Percentiles rank a stretch among this genome's conserved stretches.
phyloP scores from a whole-genome alignment of 768 basidiomycete genomes.

The Peribolospora kevripleyi region DNA sequence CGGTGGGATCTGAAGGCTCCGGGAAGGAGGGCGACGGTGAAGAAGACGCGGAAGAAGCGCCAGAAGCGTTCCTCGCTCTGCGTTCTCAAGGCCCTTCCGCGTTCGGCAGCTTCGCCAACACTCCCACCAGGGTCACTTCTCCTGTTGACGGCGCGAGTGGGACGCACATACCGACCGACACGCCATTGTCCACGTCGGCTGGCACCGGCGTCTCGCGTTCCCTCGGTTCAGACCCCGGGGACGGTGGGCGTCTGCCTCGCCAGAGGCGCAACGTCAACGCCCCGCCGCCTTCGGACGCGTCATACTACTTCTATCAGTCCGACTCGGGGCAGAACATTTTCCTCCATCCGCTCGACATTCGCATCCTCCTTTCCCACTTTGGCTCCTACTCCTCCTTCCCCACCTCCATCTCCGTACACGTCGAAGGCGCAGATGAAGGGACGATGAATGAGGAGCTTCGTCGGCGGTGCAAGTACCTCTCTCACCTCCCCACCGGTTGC shows the following conservation, averaged over 20 bases:
- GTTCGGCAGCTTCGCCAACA: too few species aligned
- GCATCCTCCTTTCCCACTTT: conserved; percentile 66
- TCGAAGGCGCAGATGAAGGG: conserved; percentile 29
- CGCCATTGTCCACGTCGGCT: not conserved
- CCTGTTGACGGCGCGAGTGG: too few species aligned
- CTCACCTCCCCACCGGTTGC: conserved; percentile 68
- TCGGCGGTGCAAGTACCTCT: conserved; percentile 84
- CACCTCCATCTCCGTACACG: conserved; percentile 48
- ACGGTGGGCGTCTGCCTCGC: not conserved
- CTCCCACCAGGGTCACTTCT: too few species aligned
- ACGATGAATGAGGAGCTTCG: conserved; percentile 70
- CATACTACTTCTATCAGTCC: conserved; percentile 91
- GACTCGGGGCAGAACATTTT: conserved; percentile 73
- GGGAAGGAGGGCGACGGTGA: too few species aligned
- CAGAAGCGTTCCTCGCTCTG: conserved; percentile 11
- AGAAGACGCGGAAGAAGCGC: conserved; percentile 2
- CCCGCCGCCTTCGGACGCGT: conserved; percentile 55
- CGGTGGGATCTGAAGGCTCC: too few species aligned
- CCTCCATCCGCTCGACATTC: conserved; percentile 87
- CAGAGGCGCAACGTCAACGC: conserved; percentile 46
- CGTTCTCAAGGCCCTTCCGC: too few species aligned
- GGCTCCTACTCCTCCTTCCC: conserved; percentile 61
- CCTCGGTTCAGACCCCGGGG: conserved; percentile 28
- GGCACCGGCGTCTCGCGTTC: conserved; percentile 20
- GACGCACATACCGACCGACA: too few species aligned